phyloP scores from a whole-genome alignment of 2,329 filamentous ascomycete genomes.

The Coniella vitis region DNA sequence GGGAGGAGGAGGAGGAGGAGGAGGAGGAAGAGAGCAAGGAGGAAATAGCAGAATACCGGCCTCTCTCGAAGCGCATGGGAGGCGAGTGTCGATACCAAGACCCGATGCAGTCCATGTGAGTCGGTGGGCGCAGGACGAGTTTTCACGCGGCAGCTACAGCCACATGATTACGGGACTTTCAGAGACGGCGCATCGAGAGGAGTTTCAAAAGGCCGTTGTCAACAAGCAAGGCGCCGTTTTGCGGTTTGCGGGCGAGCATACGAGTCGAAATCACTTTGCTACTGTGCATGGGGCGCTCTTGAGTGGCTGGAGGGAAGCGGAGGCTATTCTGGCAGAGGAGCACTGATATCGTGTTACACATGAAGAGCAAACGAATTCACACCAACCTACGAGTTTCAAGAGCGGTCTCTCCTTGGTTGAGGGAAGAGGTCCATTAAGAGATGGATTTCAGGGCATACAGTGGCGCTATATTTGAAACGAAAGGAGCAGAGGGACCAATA shows the following conservation, averaged over 20 bases:
- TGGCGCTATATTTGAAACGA: too few species aligned
- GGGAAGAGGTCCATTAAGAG: too few species aligned
- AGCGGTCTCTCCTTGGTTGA: too few species aligned
- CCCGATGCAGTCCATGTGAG: not conserved
- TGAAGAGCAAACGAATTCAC: too few species aligned
- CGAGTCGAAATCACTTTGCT: conserved; percentile 8
- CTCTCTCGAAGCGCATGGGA: too few species aligned
- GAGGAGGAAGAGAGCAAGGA: too few species aligned
- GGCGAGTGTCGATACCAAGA: not conserved
- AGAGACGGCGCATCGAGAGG: not conserved
- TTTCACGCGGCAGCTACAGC: conserved; percentile 9
- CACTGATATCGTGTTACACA: not conserved
- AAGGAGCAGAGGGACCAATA: too few species aligned
- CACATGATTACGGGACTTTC: conserved; percentile 7
- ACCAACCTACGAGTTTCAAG: too few species aligned
- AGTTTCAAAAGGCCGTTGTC: conserved; percentile 4
- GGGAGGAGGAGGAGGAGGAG: too few species aligned
- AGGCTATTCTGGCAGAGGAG: not conserved
- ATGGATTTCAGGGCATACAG: too few species aligned
- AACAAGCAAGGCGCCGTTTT: not conserved
- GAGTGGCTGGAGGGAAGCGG: conserved; percentile 8
- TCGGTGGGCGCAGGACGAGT: conserved; percentile 5
- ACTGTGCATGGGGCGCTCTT: conserved; percentile 8
- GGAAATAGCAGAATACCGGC: too few species aligned
- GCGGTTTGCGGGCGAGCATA: conserved; percentile 10